Evolutionary conservation across 2,329 filamentous ascomycete species (phyloP).

Genomic region (Polychaeton citri): DNA sequence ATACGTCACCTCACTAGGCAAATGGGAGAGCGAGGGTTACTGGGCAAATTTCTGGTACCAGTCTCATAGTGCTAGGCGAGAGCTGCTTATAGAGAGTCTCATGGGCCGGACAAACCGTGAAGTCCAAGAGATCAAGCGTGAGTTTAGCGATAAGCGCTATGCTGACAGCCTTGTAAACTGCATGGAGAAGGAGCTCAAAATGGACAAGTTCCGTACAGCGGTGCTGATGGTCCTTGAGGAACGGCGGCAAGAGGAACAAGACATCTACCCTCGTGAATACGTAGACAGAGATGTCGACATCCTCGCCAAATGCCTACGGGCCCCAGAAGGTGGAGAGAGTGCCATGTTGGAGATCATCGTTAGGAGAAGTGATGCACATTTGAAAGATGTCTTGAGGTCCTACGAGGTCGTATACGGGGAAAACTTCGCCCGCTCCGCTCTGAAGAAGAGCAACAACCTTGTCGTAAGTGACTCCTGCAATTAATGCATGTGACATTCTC

Average conservation of each 20-base stretch:
- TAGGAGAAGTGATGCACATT: constrained; percentile 63
- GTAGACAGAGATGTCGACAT: constrained; percentile 53
- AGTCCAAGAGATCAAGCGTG: constrained; percentile 70
- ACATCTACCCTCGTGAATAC: constrained; percentile 45
- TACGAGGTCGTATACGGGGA: constrained; percentile 62
- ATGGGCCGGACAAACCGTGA: constrained; percentile 87
- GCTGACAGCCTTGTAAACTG: constrained; percentile 65
- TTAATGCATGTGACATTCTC: too few species aligned
- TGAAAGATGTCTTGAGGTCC: constrained; percentile 62
- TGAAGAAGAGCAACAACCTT: constrained; percentile 80
- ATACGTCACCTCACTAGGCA: constrained; percentile 77
- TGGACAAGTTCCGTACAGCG: constrained; percentile 89
- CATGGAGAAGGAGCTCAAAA: constrained; percentile 85
- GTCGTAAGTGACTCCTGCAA: too few species aligned
- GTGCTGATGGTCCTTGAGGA: constrained; percentile 75
- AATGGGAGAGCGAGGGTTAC: constrained; percentile 87
- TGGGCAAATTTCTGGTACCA: constrained; percentile 99
- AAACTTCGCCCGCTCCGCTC: constrained; percentile 79
- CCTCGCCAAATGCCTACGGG: constrained; percentile 55
- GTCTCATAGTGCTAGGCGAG: constrained; percentile 66
- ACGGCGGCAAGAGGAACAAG: constrained; percentile 67
- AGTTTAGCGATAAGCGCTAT: constrained; percentile 88
- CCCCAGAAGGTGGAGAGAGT: constrained; percentile 67
- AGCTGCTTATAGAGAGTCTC: constrained; percentile 82
- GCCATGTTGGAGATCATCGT: constrained; percentile 79